These are phyloP conservation scores for Neopestalotiopsis rosae DNA, from an alignment of 2,329 filamentous ascomycete species.

Conservation along the genomic window DNA sequence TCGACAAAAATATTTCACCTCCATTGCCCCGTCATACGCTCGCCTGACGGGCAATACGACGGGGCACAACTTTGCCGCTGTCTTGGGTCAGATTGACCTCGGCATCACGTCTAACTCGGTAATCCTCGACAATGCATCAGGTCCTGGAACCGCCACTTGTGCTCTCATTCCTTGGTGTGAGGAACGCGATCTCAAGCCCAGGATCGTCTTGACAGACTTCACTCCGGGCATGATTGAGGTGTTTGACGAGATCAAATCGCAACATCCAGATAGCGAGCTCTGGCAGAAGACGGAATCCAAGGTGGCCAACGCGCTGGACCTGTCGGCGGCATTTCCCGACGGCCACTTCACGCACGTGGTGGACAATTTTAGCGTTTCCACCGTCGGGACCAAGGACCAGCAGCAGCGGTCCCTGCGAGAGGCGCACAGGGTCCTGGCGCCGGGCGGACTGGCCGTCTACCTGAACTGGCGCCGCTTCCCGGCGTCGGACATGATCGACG, in stretches of 20 bases:
- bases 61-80: conserved; percentile 26
- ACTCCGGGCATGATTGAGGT: conserved; percentile 26
- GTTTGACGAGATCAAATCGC: neutral
- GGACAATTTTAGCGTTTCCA: conserved; percentile 38
- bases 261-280: neutral
- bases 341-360: conserved; percentile 32
- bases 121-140: conserved; percentile 40
- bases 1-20: conserved; percentile 30
- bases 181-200: conserved; percentile 10
- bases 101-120: conserved; percentile 31
- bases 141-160: conserved; percentile 36
- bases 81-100: conserved; percentile 23
- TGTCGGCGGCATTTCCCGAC: conserved; percentile 25
- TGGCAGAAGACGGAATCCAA: conserved; percentile 15
- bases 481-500: conserved; percentile 30
- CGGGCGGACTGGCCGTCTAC: conserved; percentile 33
- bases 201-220: conserved; percentile 29
- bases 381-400: conserved; percentile 28
- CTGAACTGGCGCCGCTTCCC: conserved; percentile 32
- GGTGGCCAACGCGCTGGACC: conserved; percentile 27
- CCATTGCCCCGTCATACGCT: conserved; percentile 32
- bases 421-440: conserved; percentile 35
- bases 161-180: conserved; percentile 26
- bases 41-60: conserved; percentile 36
- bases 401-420: conserved; percentile 30